Evolutionary conservation across 2,329 filamentous ascomycete genomes (phyloP).

Genomic region (Mollisiaceae sp.): DNA sequence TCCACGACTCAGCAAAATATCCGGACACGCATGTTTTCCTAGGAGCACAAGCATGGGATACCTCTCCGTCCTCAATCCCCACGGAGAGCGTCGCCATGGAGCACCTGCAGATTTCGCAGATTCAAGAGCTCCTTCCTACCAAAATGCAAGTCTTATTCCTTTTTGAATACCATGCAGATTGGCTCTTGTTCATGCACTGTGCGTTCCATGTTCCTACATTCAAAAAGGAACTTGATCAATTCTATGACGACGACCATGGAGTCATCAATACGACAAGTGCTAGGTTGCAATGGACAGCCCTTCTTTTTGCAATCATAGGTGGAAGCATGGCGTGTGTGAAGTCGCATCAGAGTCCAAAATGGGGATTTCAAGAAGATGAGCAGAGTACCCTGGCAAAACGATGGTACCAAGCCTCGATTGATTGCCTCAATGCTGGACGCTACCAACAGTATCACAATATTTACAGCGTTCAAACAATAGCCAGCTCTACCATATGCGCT

Average conservation of each 20-base stretch:
- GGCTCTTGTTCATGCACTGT: slow-evolving; percentile 32
- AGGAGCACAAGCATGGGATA: slow-evolving; percentile 23
- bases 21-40: slow-evolving; percentile 23
- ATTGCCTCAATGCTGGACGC: slow-evolving; percentile 52
- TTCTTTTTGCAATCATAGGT: slow-evolving; percentile 52
- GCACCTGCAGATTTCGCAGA: slow-evolving; percentile 26
- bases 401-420: slow-evolving; percentile 52
- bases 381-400: slow-evolving; percentile 48
- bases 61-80: slow-evolving; percentile 24
- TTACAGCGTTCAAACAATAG: slow-evolving; percentile 52
- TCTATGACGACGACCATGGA: slow-evolving; percentile 45
- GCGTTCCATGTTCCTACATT: slow-evolving; percentile 43
- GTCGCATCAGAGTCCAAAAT: slow-evolving; percentile 42
- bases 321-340: slow-evolving; percentile 50
- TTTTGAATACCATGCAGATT: slow-evolving; percentile 28
- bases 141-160: slow-evolving; percentile 26
- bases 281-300: slow-evolving; percentile 51
- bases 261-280: slow-evolving; percentile 42
- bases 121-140: slow-evolving; percentile 29
- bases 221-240: slow-evolving; percentile 45
- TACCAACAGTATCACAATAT: slow-evolving; percentile 51
- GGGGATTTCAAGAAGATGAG: slow-evolving; percentile 49
- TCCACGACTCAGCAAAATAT: slow-evolving; percentile 27
- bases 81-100: slow-evolving; percentile 21
- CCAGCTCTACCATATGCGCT: slow-evolving; percentile 53